These are phyloP conservation scores for Cucumis melo DNA, from an alignment of 306 rosid genomes.

Conservation along the genomic window DNA sequence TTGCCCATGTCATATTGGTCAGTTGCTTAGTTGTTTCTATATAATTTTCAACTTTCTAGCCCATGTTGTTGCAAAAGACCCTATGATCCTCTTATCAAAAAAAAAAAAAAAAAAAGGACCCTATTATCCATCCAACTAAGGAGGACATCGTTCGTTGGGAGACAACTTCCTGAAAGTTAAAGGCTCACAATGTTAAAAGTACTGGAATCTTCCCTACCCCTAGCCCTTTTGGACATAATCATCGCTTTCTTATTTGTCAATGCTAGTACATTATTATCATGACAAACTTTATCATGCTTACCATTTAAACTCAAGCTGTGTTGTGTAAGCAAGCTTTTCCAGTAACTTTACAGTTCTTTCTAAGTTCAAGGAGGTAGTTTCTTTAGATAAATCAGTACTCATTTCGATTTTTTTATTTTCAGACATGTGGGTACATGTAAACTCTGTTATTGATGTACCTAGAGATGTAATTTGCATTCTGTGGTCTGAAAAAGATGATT, in stretches of 20 bases:
- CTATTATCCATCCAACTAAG: neutral
- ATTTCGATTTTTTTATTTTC: too few relatives aligned
- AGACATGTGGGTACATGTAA: neutral
- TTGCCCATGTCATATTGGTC: neutral
- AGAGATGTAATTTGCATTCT: neutral
- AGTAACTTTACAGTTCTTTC: neutral
- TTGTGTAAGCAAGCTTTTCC: neutral
- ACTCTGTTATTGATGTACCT: neutral
- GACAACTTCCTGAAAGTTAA: neutral
- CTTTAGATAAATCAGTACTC: too few relatives aligned
- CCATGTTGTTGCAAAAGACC: neutral
- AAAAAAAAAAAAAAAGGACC: too few relatives aligned
- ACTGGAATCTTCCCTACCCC: neutral
- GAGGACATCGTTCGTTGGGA: neutral
- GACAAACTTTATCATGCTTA: neutral
- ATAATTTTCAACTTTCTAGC: neutral
- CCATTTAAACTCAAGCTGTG: neutral
- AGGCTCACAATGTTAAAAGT: neutral
- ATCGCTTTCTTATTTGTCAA: neutral
- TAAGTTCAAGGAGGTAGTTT: too few relatives aligned
- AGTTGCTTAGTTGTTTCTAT: neutral
- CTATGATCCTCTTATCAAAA: neutral
- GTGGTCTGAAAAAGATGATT: neutral
- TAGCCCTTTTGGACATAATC: neutral
- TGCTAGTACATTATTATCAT: neutral